Evolutionary conservation across 2,329 filamentous ascomycete genomes (phyloP), one percentile per base, ranked within the genome.

Genomic region (Chaetothyriales sp.): DNA sequence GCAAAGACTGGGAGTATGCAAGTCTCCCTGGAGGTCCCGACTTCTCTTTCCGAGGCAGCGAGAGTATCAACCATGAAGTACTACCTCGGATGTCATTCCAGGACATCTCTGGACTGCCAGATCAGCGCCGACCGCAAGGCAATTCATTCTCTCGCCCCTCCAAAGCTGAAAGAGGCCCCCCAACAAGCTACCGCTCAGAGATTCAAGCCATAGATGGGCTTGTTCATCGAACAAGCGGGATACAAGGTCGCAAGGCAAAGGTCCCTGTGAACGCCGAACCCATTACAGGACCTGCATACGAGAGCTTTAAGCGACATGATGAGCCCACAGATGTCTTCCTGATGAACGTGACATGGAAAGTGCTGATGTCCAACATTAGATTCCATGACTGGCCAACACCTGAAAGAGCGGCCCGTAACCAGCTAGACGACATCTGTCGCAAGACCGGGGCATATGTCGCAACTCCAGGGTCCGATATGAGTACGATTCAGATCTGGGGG

Each of bases 401-500:
- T 18, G 26, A 18, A 9, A 18, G 26, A 18, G 28, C 12, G 22
- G 45, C 45, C 18, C 45, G 45, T 2, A 47, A 8, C 18, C 45
- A 28, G 20, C 45, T 47, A 10, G 45, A 47, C 18, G 45, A 47
- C 18, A 47, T 47, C 19, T 47, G 45, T n/a, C 45, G 26, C 10
- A 49, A 46, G 18, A 51, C 43, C 19, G 50, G 51, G 26, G 53
- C 57, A 26, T 60, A 48, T 50, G 51, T 60, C 43, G 48, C 39
- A 28, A 49, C 53, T 26, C 56, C 55, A 18, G 49, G 47, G 0
- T 49, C 50, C 8, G 42, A 51, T 5, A 47, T 52, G 12, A 44
- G 46, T 3, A 46, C 47, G 26, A 47, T 58, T 18, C 43, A 55
- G 26, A 57, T 60, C 18, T 60, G 58, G 58, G 58, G 58, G 5